Evolutionary conservation across 75 land plant species (phyloP).

Genomic region (Cryptomeria japonica): DNA sequence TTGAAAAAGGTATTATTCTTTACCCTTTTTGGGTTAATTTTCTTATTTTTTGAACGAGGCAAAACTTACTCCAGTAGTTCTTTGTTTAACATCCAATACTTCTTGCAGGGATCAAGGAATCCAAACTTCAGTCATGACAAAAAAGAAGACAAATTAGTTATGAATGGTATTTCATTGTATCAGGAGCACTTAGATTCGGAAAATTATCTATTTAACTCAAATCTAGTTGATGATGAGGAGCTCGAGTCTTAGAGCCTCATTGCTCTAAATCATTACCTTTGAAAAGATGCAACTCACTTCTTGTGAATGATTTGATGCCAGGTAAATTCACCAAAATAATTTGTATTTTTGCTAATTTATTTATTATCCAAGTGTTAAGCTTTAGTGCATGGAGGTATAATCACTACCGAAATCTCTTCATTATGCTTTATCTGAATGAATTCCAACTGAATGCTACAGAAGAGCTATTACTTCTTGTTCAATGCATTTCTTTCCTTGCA

Average conservation of each 20-base stretch:
- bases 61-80: neutral
- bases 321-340: neutral
- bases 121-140: neutral
- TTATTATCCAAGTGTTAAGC: neutral
- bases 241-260: neutral
- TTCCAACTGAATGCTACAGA: neutral
- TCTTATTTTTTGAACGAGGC: neutral
- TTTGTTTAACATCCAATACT: neutral
- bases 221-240: neutral
- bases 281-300: neutral
- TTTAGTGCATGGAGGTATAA: neutral
- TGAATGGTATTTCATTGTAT: neutral
- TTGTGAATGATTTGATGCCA: neutral
- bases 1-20: slow-evolving; percentile 64
- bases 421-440: neutral
- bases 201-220: slow-evolving; percentile 5
- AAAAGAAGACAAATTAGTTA: neutral
- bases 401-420: neutral
- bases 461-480: neutral
- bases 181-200: slow-evolving; percentile 15
- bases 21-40: neutral
- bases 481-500: neutral
- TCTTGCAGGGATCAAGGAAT: slow-evolving; percentile 2
- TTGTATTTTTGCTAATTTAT: neutral
- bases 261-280: neutral